Percentiles rank a stretch among this genome's conserved stretches.
Evolutionary conservation across 1,284 basidiomycete genomes (phyloP).

Genomic region (Naganishia cerealis): DNA sequence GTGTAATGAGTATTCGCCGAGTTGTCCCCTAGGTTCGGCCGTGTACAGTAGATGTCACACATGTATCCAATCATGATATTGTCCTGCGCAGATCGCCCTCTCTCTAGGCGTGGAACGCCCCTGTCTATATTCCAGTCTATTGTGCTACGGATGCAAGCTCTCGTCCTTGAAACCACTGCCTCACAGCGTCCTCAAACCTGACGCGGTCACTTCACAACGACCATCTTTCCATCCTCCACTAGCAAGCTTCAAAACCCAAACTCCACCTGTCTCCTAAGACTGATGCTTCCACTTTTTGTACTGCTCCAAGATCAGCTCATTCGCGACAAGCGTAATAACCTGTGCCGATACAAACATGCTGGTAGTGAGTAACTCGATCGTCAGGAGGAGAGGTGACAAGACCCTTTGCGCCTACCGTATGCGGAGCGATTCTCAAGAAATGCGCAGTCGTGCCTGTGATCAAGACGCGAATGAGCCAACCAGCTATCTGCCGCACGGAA

Average conservation of each 20-base stretch:
- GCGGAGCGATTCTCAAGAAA: slow-evolving; percentile 85
- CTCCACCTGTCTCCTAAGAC: background rate
- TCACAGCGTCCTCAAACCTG: background rate
- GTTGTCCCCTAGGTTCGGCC: too few relatives aligned
- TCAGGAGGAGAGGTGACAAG: background rate
- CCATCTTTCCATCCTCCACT: background rate
- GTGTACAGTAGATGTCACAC: too few relatives aligned
- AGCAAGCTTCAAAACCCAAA: too few relatives aligned
- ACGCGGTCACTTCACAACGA: background rate
- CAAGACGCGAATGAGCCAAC: background rate
- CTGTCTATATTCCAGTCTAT: background rate
- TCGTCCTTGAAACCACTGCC: background rate
- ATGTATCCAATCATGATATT: too few relatives aligned
- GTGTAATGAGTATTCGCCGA: too few relatives aligned
- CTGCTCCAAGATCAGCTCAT: slow-evolving; percentile 75
- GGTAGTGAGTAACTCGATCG: background rate
- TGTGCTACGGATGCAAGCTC: background rate
- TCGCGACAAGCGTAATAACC: slow-evolving; percentile 80
- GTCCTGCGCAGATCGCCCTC: too few relatives aligned
- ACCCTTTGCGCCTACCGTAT: slow-evolving; percentile 62
- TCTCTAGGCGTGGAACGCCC: background rate
- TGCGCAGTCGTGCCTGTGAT: slow-evolving; percentile 79
- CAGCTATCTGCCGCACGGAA: background rate
- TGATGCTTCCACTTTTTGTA: slow-evolving; percentile 56
- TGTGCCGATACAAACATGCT: slow-evolving; percentile 40